Percentiles rank a stretch among this genome's conserved stretches.
Conservation (phyloP, 306 rosid species). For the Ceratonia siliqua region DNA sequence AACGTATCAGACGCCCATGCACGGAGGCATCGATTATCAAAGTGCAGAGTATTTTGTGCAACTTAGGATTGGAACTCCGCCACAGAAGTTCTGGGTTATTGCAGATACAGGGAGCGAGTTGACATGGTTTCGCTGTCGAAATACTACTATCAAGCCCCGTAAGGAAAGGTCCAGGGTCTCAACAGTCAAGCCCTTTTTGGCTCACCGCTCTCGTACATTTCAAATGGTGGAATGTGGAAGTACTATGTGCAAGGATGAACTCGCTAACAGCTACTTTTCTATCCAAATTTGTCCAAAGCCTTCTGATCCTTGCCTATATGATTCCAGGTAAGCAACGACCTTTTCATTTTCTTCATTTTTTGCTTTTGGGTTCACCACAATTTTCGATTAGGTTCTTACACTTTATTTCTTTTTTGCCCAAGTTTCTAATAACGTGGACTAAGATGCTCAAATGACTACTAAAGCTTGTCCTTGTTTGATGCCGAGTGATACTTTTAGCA, state of each 20-base stretch:
- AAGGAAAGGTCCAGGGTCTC: no score
- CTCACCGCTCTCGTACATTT: constrained; percentile 57
- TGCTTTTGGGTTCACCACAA: not conserved
- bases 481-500: not conserved
- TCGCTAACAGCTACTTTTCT: no score
- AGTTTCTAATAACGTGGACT: no score
- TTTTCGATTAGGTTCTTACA: no score
- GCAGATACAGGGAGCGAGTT: constrained; percentile 84
- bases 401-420: no score
- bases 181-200: no score
- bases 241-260: constrained; percentile 55
- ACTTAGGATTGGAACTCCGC: constrained; percentile 66
- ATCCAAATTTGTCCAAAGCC: constrained; percentile 46
- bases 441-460: no score
- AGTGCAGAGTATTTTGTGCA: constrained; percentile 64
- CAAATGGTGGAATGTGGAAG: constrained; percentile 44
- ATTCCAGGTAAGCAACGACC: constrained; percentile 73
- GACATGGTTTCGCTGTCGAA: constrained; percentile 65
- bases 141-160: no score
- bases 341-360: not conserved
- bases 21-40: constrained; percentile 53
- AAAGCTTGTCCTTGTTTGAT: not conserved
- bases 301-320: constrained; percentile 64
- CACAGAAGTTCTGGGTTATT: constrained; percentile 52
- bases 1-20: constrained; percentile 57